Percentiles rank a stretch among this genome's conserved stretches.
Conservation (phyloP, 495 filamentous ascomycete species). For the Elasticomyces elasticus region DNA sequence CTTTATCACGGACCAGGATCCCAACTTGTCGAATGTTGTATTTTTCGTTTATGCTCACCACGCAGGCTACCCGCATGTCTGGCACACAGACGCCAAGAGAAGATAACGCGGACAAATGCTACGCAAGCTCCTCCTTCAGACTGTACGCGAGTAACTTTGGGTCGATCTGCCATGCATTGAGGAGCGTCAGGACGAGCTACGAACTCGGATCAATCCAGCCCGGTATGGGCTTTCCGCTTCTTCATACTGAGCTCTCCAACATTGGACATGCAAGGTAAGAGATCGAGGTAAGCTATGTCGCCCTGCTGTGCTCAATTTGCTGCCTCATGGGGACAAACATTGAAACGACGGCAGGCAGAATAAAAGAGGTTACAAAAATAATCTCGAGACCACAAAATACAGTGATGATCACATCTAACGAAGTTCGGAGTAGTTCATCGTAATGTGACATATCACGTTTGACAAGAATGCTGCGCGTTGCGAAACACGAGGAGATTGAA, state of each 20-base stretch:
- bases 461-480: constrained; percentile 47
- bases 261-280: constrained; percentile 33
- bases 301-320: constrained; percentile 60
- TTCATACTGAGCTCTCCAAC: constrained; percentile 34
- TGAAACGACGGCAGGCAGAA: constrained; percentile 45
- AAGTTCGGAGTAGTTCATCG: constrained; percentile 68
- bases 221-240: constrained; percentile 36
- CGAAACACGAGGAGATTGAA: too few species aligned
- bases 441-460: constrained; percentile 64
- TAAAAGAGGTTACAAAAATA: constrained; percentile 57
- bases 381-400: constrained; percentile 51
- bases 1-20: constrained; percentile 63
- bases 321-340: constrained; percentile 31
- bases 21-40: constrained; percentile 54
- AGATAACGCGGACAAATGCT: constrained; percentile 16
- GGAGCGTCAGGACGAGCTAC: constrained; percentile 44
- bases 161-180: constrained; percentile 43
- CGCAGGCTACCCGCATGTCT: constrained; percentile 37
- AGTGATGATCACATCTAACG: constrained; percentile 59
- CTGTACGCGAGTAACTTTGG: constrained; percentile 37
- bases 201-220: constrained; percentile 38
- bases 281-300: constrained; percentile 42
- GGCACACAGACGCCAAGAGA: constrained; percentile 49
- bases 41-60: constrained; percentile 60
- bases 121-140: constrained; percentile 31